phyloP scores from a whole-genome alignment of 192 early-diverging fungal genomes.

The Backusella circina region DNA sequence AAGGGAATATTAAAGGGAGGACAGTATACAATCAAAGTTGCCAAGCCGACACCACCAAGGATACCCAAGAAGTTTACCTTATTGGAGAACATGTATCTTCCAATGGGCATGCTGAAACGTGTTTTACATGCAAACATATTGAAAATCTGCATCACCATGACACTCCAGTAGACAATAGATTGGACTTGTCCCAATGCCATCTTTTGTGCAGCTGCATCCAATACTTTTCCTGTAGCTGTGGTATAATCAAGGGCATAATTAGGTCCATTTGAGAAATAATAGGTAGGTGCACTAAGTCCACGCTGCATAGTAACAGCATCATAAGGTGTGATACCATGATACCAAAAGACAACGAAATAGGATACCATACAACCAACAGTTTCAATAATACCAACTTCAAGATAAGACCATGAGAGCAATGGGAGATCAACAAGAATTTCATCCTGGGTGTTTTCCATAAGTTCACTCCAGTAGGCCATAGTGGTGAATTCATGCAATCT shows the following conservation, averaged over 20 bases:
- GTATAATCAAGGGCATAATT: constrained; percentile 43
- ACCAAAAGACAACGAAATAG: constrained; percentile 80
- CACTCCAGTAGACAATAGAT: constrained; percentile 68
- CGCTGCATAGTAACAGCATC: constrained; percentile 57
- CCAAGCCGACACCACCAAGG: constrained; percentile 62
- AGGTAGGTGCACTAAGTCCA: constrained; percentile 27
- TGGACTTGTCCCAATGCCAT: constrained; percentile 76
- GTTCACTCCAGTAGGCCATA: constrained; percentile 56
- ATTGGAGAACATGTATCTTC: constrained; percentile 82
- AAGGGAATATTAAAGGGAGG: constrained; percentile 80
- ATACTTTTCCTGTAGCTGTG: constrained; percentile 17
- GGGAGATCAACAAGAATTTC: constrained; percentile 86
- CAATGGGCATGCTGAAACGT: constrained; percentile 60
- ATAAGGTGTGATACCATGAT: constrained; percentile 59
- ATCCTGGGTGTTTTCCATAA: constrained; percentile 68
- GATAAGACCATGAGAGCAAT: constrained; percentile 78
- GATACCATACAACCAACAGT: constrained; percentile 62
- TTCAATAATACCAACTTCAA: constrained; percentile 84
- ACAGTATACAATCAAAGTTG: constrained; percentile 76
- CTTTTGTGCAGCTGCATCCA: constrained; percentile 54
- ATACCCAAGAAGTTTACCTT: constrained; percentile 65
- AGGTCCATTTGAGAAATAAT: constrained; percentile 48
- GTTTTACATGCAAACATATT: constrained; percentile 95
- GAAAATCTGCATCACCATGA: constrained; percentile 89
- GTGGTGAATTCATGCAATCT: constrained; percentile 47